Evolutionary conservation across 306 rosid species (phyloP), one percentile per base, ranked within the genome.

Genomic region (Vachellia collinsii): DNA sequence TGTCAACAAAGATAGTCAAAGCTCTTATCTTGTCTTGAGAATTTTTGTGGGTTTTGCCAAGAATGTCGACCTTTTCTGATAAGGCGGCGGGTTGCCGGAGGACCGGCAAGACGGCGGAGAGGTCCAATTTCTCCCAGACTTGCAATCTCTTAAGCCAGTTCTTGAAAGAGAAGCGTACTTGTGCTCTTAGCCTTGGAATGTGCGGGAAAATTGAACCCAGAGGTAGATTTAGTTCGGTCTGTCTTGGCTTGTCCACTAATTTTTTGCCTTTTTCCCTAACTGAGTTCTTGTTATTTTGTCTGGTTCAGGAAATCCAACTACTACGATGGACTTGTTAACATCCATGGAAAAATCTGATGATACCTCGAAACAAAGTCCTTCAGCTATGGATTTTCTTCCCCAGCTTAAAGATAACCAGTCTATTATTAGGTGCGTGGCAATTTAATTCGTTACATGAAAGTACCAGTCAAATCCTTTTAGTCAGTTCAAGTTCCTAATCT

Each of bases 131-230:
- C 70, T 70, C 92, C 2, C 90, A 86, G 81, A 88, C 90, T 3
- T 91, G 93, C 79, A 83, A 79, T 70, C 88, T 89, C 36, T 25
- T 91, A 73, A 84, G 92, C 84, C 90, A 86, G 59, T 91, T 72
- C 77, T 61, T 91, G 91, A 91, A 85, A 91, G 93, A 89, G 80
- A 89, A 83, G 81, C 84, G 89, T 23, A 76, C 37, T 75, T 72
- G 76, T 36, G 80, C 77, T 69, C 1, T 79, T 12, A 37, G 38
- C 82, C 75, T 48, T 75, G 82, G 70, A 44, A 69, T 80, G 36
- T 1, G 44, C 17, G 73, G 29, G 22, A 87, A 84, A 63, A 19
- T 41, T 19, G 90, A 87, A 38, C 6, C 83, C 77, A 78, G n/a
- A 79, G 88, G 90, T 87, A 59, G 19, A 1, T 68, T 68, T 16